Base-by-base conservation (phyloP, 2,329 filamentous ascomycete species). In the Sporothrix curviconia region DNA sequence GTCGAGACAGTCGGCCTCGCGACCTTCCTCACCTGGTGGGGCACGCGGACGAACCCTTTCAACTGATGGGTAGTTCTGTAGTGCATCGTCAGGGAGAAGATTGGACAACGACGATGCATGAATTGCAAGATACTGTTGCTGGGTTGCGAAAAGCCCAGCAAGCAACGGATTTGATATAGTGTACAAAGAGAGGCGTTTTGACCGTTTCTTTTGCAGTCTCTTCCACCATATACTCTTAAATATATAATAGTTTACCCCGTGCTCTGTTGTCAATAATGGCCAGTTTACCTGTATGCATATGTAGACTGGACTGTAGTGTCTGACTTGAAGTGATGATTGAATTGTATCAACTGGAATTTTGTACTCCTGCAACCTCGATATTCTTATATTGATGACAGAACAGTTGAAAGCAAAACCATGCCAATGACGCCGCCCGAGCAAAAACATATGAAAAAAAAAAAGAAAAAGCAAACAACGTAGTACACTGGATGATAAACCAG, bases 1-100 rank as follows among this genome's bases (percentile, higher is more conserved):
- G 83, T 96, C 66, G 94, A 97, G 83, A 96, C 94, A 3, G 83
- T 97, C 60, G 94, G 92, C 63, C 83, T 97, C 59, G 91, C 88
- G 62, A 72, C 96, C 68, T 90, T 97, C 83, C 80, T 97, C 67
- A 96, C 90, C 71, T 97, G 90, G 88, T 97, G 92, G 92, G 92
- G 92, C 69, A 96, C 92, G 69, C 87, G 89, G 71, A 94, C 90
- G 76, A 92, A 91, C 79, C 90, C 90, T 60, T 95, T 96, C 74
- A 91, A 70, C 92, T 87, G 80, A 69, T 37, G 22, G 22, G n/a
- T 4, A 32, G 6, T 5, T 32, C n/a, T n/a, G n/a, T n/a, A n/a
- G n/a, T n/a, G n/a, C n/a, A n/a, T n/a, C n/a, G n/a, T n/a, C n/a
- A 24, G 24, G 32, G 36, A n/a, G 42, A 11, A 46, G 11, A 43